A percentile compares a stretch with the other conserved stretches of the same genome.
Evolutionary conservation across 805 yeast species (phyloP).

Genomic region (Candida schatavii): DNA sequence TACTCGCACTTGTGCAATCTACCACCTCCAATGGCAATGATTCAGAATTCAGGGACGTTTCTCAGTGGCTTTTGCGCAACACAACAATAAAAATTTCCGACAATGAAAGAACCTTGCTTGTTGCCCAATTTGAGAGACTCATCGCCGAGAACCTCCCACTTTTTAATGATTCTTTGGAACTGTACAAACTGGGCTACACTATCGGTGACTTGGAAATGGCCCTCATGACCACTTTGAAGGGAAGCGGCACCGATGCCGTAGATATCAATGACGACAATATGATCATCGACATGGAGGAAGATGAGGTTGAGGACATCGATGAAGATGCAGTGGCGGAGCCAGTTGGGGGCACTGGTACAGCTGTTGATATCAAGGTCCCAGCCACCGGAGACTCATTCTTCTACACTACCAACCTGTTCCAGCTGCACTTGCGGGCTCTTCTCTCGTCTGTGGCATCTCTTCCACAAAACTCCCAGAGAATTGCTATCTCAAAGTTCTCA

Average conservation of each 20-base stretch:
- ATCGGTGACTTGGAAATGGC: constrained; percentile 48
- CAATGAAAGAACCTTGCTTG: constrained; percentile 12
- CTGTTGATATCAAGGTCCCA: background rate
- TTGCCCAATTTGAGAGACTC: constrained; percentile 20
- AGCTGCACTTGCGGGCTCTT: background rate
- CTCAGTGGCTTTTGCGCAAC: background rate
- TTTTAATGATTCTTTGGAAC: constrained; percentile 19
- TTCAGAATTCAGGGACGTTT: background rate
- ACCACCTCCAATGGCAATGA: too few relatives aligned
- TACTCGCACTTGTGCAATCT: background rate
- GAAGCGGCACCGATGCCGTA: constrained; percentile 16
- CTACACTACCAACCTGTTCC: background rate
- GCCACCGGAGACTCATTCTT: constrained; percentile 1
- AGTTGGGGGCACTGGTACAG: constrained; percentile 6
- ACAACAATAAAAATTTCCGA: background rate
- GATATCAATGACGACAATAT: constrained; percentile 25
- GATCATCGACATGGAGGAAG: constrained; percentile 12
- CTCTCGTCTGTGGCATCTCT: background rate
- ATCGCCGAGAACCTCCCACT: constrained; percentile 17
- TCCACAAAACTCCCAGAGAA: constrained; percentile 11
- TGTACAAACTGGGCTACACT: constrained; percentile 13
- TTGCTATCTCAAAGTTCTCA: constrained; percentile 13
- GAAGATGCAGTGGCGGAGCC: constrained; percentile 17
- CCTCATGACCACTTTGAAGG: constrained; percentile 59
- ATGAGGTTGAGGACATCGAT: constrained; percentile 19